Evolutionary conservation across 2,329 filamentous ascomycete species (phyloP), one percentile per base, ranked within the genome.

Genomic region (Exophiala phaeomuriformis): DNA sequence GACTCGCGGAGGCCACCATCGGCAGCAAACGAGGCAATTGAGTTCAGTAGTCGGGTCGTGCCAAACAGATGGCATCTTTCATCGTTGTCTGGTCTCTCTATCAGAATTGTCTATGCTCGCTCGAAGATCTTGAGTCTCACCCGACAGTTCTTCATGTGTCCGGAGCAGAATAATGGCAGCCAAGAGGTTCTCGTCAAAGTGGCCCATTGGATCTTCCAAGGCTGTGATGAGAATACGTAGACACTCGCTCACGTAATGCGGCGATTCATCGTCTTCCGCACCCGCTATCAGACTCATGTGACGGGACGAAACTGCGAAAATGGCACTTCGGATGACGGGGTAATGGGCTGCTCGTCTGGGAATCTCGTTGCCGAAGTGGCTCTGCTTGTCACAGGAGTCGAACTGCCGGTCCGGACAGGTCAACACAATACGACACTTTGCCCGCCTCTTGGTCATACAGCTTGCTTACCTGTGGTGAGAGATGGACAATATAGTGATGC

Each of bases 121-220:
- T 19, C 19, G 19, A 19, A 19, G 19, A 19, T 19, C 19, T 19
- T 19, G 12, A n/a, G 5, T 42, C 50, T 41, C 19, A 58, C 56
- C 56, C 29, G 56, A 58, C 49, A 69, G 54, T 61, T 77, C 75
- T 60, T 77, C 75, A 49, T 77, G 75, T 3, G 77, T 66, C 0
- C 75, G 70, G 19, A 77, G 63, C 4, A 77, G 69, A 5, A 77
- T 75, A 0, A 78, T 74, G 0, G 75, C 73, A 0, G 74, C 69
- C 0, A 78, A 64, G 2, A 77, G 68, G 10, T 71, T 73, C 32
- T 75, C 75, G 45, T 75, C 72, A 60, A 72, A 75, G 1, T 69
- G 68, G 1, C 70, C 65, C 9, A 69, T 66, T 0, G 73, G 71
- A 35, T 69, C 68, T 5, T 72, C 68, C 9, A 77, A 66, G 1